phyloP scores from a whole-genome alignment of 805 yeast species.

The Saturnispora zaruensis region DNA sequence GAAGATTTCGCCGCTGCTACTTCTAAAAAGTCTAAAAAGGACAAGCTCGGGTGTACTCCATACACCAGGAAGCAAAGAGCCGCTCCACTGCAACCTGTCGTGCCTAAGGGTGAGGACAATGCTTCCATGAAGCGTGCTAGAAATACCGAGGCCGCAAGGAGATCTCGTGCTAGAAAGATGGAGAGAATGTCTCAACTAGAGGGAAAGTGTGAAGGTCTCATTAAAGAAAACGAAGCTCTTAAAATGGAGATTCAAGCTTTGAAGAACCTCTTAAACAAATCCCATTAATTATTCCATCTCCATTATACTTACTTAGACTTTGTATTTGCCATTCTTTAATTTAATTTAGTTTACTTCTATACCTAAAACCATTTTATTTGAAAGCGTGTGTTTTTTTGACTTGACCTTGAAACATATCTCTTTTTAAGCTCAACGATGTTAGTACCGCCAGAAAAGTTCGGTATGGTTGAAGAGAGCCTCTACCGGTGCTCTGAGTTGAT shows the following conservation, averaged over 20 bases:
- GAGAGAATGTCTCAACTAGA: conserved; percentile 81
- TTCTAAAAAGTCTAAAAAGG: conserved; percentile 33
- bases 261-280: conserved; percentile 35
- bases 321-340: neutral
- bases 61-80: conserved; percentile 73
- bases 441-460: conserved; percentile 89
- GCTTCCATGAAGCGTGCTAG: conserved; percentile 81
- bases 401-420: neutral
- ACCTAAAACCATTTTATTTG: too few relatives aligned
- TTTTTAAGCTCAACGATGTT: conserved; percentile 41
- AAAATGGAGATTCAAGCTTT: conserved; percentile 51
- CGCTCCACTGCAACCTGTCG: conserved; percentile 64
- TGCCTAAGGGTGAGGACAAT: conserved; percentile 52
- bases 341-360: neutral
- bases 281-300: neutral
- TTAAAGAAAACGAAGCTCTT: conserved; percentile 49
- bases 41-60: conserved; percentile 65
- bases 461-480: conserved; percentile 80
- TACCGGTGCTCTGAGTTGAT: conserved; percentile 76
- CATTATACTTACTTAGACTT: neutral
- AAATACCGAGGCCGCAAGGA: conserved; percentile 96
- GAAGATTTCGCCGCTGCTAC: neutral
- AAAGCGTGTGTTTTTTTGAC: neutral
- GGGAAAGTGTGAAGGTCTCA: conserved; percentile 57
- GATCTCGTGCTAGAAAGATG: conserved; percentile 89